phyloP scores from a whole-genome alignment of 2,329 filamentous ascomycete species.

The Leptosphaerulina australis region DNA sequence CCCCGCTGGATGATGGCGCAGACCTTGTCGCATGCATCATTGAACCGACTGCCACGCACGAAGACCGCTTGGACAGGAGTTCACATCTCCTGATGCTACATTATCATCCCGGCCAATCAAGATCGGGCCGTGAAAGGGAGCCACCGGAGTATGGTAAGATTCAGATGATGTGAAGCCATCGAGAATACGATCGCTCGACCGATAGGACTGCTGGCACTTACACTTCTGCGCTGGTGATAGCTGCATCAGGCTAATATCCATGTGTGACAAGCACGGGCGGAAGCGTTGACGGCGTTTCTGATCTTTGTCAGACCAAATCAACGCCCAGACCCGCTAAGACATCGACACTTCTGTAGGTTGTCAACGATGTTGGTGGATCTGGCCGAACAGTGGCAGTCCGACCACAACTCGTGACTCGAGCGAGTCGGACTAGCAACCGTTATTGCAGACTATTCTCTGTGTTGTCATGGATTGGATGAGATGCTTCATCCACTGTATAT shows the following conservation, averaged over 20 bases:
- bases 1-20: conserved; percentile 17
- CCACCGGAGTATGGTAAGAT: conserved; percentile 10
- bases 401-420: conserved; percentile 1
- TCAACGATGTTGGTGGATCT: conserved; percentile 16
- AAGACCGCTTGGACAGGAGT: conserved; percentile 2
- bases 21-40: conserved; percentile 15
- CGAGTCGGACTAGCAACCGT: background rate
- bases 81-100: background rate
- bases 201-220: background rate
- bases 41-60: conserved; percentile 10
- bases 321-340: conserved; percentile 18
- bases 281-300: conserved; percentile 11
- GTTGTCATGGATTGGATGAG: background rate
- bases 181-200: background rate
- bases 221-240: background rate
- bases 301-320: conserved; percentile 14
- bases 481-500: background rate
- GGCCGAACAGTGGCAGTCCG: conserved; percentile 9
- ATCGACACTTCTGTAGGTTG: conserved; percentile 17
- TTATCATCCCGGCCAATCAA: background rate
- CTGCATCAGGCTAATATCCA: background rate
- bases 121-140: conserved; percentile 12
- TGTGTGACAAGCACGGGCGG: conserved; percentile 1
- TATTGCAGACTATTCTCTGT: background rate
- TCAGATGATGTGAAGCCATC: background rate